Evolutionary conservation across 2,329 filamentous ascomycete genomes (phyloP).

Genomic region (Nothophaeocryptopus gaeumannii): DNA sequence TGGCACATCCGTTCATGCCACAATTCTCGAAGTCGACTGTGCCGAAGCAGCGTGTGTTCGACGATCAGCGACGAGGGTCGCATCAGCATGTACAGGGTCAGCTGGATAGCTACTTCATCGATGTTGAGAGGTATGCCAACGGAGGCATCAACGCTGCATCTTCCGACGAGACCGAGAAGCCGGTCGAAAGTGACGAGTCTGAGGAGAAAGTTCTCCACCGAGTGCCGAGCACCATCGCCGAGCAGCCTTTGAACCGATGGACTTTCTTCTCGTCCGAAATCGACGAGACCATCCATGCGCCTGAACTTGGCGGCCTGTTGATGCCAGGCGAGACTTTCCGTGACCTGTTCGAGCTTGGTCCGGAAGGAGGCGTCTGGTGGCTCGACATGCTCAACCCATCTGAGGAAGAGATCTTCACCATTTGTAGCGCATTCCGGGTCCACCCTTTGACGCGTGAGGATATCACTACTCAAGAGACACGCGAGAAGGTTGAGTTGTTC

Average conservation of each 20-base stretch:
- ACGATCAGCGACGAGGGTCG: slow-evolving; percentile 53
- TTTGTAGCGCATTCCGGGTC: slow-evolving; percentile 92
- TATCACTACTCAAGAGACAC: slow-evolving; percentile 89
- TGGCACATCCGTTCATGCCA: slow-evolving; percentile 41
- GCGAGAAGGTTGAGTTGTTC: slow-evolving; percentile 98
- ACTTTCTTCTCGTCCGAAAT: slow-evolving; percentile 96
- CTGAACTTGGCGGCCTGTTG: slow-evolving; percentile 81
- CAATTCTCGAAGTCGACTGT: slow-evolving; percentile 27
- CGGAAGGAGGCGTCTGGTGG: slow-evolving; percentile 92
- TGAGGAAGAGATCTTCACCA: slow-evolving; percentile 79
- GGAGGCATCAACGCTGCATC: neutral
- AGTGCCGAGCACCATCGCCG: slow-evolving; percentile 23
- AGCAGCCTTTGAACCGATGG: slow-evolving; percentile 66
- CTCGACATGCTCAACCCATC: slow-evolving; percentile 88
- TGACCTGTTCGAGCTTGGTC: slow-evolving; percentile 73
- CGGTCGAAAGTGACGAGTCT: slow-evolving; percentile 36
- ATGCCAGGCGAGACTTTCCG: slow-evolving; percentile 87
- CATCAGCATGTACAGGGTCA: neutral
- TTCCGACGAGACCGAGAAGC: slow-evolving; percentile 38
- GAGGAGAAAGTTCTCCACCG: slow-evolving; percentile 27
- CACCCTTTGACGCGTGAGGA: slow-evolving; percentile 96
- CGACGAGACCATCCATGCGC: slow-evolving; percentile 88
- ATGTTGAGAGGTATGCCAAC: slow-evolving; percentile 25
- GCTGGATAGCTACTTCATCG: slow-evolving; percentile 21
- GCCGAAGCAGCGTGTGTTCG: slow-evolving; percentile 52